Evolutionary conservation across 768 basidiomycete genomes (phyloP).

Genomic region (Lentinula detonsa): DNA sequence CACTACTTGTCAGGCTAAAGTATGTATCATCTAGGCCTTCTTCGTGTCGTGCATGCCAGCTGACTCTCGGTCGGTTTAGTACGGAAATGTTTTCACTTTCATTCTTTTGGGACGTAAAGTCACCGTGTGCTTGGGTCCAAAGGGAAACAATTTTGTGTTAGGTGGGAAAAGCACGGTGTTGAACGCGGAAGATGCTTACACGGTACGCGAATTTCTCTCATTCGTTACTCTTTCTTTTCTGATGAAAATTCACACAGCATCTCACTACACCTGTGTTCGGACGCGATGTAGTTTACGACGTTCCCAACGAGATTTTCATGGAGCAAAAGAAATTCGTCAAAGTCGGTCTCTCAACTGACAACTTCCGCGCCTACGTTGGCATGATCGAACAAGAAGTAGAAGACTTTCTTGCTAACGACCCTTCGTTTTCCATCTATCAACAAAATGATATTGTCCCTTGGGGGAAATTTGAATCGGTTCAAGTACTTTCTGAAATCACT

Average conservation of each 20-base stretch:
- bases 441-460: constrained; percentile 66
- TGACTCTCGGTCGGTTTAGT: constrained; percentile 36
- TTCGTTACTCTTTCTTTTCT: constrained; percentile 8
- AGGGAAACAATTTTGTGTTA: constrained; percentile 90
- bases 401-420: constrained; percentile 63
- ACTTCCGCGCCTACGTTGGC: constrained; percentile 78
- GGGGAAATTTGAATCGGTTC: constrained; percentile 71
- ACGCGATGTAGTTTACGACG: constrained; percentile 95
- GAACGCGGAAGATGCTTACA: constrained; percentile 96
- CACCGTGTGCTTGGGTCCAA: constrained; percentile 85
- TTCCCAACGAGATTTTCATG: constrained; percentile 95
- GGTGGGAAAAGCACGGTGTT: constrained; percentile 91
- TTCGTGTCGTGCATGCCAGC: neutral
- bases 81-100: constrained; percentile 97
- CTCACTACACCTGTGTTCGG: constrained; percentile 95
- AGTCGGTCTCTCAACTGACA: constrained; percentile 88
- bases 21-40: constrained; percentile 19
- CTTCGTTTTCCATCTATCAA: constrained; percentile 57
- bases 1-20: constrained; percentile 73
- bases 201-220: constrained; percentile 34
- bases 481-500: constrained; percentile 79
- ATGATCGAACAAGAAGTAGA: constrained; percentile 77
- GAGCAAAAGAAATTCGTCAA: constrained; percentile 99
- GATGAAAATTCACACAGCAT: constrained; percentile 42
- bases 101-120: constrained; percentile 83